A percentile compares a stretch with the other conserved stretches of the same genome.
phyloP scores from a whole-genome alignment of 208 protist genomes.

The Trypanosoma boissoni region DNA sequence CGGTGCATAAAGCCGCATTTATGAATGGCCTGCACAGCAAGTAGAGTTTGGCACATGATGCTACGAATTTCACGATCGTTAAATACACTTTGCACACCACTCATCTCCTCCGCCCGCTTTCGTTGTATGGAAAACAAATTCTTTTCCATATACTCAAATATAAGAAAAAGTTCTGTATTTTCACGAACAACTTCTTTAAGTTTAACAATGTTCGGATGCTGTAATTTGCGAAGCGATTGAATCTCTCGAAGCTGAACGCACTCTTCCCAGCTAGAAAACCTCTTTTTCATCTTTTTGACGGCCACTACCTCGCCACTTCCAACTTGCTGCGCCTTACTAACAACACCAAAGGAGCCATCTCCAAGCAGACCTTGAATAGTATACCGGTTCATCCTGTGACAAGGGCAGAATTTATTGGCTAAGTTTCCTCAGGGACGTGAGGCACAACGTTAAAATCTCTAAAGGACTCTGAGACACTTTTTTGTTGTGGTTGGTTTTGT shows the following conservation, averaged over 20 bases:
- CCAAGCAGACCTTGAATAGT: constrained; percentile 94
- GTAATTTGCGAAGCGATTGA: constrained; percentile 94
- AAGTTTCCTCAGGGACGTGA: too few species aligned
- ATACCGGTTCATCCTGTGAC: constrained; percentile 91
- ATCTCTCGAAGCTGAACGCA: constrained; percentile 96
- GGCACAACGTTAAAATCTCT: too few species aligned
- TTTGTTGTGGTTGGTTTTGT: too few species aligned
- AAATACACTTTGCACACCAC: constrained; percentile 74
- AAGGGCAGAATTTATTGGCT: too few species aligned
- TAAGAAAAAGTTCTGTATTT: constrained; percentile 96
- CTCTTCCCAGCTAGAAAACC: constrained; percentile 97
- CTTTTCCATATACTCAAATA: constrained; percentile 97
- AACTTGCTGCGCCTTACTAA: constrained; percentile 92
- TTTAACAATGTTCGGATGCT: constrained; percentile 97
- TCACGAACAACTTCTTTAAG: constrained; percentile 98
- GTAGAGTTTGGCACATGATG: constrained; percentile 92
- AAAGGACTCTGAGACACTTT: too few species aligned
- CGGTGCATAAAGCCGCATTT: constrained; percentile 93
- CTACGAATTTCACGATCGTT: constrained; percentile 93
- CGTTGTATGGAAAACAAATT: constrained; percentile 97
- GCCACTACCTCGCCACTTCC: constrained; percentile 94
- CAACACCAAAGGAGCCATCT: constrained; percentile 97
- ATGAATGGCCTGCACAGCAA: constrained; percentile 87
- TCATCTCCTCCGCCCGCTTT: constrained; percentile 78
- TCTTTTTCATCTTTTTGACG: constrained; percentile 99